phyloP scores from a whole-genome alignment of 495 filamentous ascomycete species.

The Tuber aestivum region DNA sequence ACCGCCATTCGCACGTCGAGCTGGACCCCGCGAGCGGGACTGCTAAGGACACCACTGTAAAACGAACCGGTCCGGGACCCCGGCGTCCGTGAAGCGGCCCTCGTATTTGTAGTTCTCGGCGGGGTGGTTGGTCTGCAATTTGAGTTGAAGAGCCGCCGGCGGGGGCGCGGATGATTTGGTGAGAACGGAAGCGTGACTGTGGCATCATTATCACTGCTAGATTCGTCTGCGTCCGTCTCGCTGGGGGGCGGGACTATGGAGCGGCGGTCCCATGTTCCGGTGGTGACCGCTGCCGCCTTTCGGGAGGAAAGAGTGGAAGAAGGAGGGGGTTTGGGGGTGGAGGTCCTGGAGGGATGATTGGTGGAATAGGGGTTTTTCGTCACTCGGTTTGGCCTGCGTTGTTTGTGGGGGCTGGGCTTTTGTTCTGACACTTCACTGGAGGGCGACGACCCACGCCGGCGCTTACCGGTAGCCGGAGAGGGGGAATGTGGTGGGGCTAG shows the following conservation, averaged over 20 bases:
- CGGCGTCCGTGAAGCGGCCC: not conserved
- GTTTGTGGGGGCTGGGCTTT: not conserved
- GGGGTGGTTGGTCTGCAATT: not conserved
- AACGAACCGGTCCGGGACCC: not conserved
- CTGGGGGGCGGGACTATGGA: not conserved
- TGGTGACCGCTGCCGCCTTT: not conserved
- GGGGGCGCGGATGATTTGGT: not conserved
- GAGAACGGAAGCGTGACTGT: not conserved
- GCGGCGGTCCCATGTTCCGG: not conserved
- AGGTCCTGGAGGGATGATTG: not conserved
- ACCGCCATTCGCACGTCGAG: not conserved
- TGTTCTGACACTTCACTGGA: not conserved
- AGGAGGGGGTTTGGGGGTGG: not conserved
- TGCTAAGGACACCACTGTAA: not conserved
- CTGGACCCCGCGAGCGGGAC: not conserved
- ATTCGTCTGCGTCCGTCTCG: not conserved
- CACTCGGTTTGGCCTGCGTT: not conserved
- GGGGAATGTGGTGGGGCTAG: not conserved
- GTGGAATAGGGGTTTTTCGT: not conserved
- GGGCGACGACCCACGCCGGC: not conserved
- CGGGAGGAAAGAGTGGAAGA: not conserved
- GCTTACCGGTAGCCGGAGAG: not conserved
- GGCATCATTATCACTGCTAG: not conserved
- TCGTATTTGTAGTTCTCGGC: not conserved
- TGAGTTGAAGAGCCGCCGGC: not conserved